A percentile compares a stretch with the other conserved stretches of the same genome.
These are phyloP conservation scores for Penicillium antarcticum DNA, from an alignment of 495 filamentous ascomycete genomes.

Conservation along the genomic window DNA sequence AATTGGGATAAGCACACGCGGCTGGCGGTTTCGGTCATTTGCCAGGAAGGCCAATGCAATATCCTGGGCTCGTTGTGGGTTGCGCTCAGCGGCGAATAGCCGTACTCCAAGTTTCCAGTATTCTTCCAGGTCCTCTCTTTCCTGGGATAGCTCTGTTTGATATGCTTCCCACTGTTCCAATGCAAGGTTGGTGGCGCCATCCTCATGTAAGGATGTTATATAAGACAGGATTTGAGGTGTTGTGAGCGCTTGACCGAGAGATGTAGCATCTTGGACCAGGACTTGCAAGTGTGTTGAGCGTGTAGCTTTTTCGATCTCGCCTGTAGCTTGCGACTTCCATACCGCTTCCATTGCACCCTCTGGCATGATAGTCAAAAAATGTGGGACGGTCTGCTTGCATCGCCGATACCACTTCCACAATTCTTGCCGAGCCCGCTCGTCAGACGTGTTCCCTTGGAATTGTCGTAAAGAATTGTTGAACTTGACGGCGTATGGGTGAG, in stretches of 20 bases:
- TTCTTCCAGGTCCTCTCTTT: slow-evolving; percentile 46
- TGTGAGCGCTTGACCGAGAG: slow-evolving; percentile 48
- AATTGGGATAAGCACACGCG: slow-evolving; percentile 64
- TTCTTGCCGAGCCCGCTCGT: slow-evolving; percentile 28
- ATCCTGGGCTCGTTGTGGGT: slow-evolving; percentile 61
- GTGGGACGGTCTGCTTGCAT: slow-evolving; percentile 39
- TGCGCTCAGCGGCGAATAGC: slow-evolving; percentile 57
- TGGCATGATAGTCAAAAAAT: slow-evolving; percentile 34
- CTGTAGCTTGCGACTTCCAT: slow-evolving; percentile 45
- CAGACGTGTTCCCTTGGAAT: slow-evolving; percentile 19
- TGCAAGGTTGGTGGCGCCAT: slow-evolving; percentile 56
- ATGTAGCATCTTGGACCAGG: slow-evolving; percentile 59
- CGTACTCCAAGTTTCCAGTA: slow-evolving; percentile 70
- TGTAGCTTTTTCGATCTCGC: slow-evolving; percentile 33
- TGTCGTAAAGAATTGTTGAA: slow-evolving; percentile 30
- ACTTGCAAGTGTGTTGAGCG: slow-evolving; percentile 57
- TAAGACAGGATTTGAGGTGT: slow-evolving; percentile 59
- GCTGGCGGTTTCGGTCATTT: slow-evolving; percentile 45
- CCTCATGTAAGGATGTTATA: slow-evolving; percentile 61
- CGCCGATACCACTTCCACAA: slow-evolving; percentile 46
- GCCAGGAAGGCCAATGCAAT: slow-evolving; percentile 57
- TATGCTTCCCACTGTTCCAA: slow-evolving; percentile 63
- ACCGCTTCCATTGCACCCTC: slow-evolving; percentile 37
- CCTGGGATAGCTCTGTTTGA: slow-evolving; percentile 48
- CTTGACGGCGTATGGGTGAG: slow-evolving; percentile 30